Evolutionary conservation across 352 stramenopile genomes (phyloP).

Genomic region (Pythium plurisporium): DNA sequence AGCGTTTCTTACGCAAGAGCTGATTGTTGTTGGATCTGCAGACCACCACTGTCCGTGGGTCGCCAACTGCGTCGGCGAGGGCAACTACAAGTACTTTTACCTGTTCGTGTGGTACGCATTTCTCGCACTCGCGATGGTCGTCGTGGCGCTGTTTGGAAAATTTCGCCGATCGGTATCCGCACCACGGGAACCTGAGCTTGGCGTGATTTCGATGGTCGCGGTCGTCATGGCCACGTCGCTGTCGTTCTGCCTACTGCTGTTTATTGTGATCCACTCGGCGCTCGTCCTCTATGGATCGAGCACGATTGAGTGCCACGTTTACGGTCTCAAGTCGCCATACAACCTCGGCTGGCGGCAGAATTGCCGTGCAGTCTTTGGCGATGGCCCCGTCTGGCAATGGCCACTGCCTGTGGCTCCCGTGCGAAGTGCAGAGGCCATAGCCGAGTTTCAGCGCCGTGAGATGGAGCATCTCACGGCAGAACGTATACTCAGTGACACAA

Average conservation of each 20-base stretch:
- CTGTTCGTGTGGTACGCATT: conserved; percentile 81
- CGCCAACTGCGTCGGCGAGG: conserved; percentile 75
- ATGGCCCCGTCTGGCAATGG: conserved; percentile 47
- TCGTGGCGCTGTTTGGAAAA: conserved; percentile 45
- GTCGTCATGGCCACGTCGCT: conserved; percentile 71
- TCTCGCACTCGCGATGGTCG: conserved; percentile 53
- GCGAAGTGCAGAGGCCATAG: conserved; percentile 8
- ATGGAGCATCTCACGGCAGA: conserved; percentile 44
- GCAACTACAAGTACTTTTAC: conserved; percentile 88
- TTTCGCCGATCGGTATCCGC: conserved; percentile 33
- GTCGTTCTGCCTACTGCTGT: conserved; percentile 61
- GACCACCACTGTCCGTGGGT: conserved; percentile 99
- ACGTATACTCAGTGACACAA: conserved; percentile 29
- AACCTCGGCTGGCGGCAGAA: conserved; percentile 65
- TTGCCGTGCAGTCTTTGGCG: conserved; percentile 47
- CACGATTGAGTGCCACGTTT: conserved; percentile 79
- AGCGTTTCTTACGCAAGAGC: too few species aligned
- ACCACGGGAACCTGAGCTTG: conserved; percentile 23
- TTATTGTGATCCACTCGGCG: conserved; percentile 69
- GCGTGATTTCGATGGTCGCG: conserved; percentile 49
- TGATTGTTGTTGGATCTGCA: conserved; percentile 19
- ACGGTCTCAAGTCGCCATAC: conserved; percentile 59
- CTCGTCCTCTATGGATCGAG: conserved; percentile 62
- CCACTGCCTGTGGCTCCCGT: conserved; percentile 38
- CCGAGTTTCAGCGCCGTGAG: conserved; percentile 39